Evolutionary conservation across 2,329 filamentous ascomycete species (phyloP), one percentile per base, ranked within the genome.

Genomic region (Gremmenia infestans): DNA sequence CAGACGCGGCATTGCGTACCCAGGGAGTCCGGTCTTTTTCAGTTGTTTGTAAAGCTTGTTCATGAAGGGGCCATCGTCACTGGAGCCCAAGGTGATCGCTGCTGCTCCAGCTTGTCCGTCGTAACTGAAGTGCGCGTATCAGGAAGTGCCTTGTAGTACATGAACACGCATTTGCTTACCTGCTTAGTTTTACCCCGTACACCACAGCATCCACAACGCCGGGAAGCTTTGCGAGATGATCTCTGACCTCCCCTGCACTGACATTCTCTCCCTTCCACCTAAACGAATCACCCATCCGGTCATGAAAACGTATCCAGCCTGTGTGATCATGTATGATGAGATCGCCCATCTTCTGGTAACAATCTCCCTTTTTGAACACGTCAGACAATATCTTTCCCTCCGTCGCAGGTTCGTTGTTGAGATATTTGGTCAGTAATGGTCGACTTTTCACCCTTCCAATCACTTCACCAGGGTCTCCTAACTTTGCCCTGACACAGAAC

Each of bases 241-340:
- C 74, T 49, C 73, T 65, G 25, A 77, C 70, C 57, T 77, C 75
- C 1, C 74, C 74, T 0, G 75, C 74, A 50, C 72, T 74, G 4
- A 77, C 74, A 50, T 77, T 77, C 67, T 77, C 75, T 2, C 74
- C 73, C 58, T 76, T 79, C 79, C 79, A 81, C 9, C 78, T 70
- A 67, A 77, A 81, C 0, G 78, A 81, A 59, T 81, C 78, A 11
- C 78, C 78, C 50, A 80, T 71, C 4, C 79, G 72, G 60, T 78
- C 76, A 48, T 75, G 71, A 60, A 78, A 78, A 17, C 68, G 70
- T 3, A 78, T 65, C 72, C 75, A 77, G 0, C 75, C 74, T 17
- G 68, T 66, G 1, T 60, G 48, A 46, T 77, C 73, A 37, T 70
- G 71, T 5, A 75, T 63, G 9, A 77, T 60, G n/a, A 77, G 53